Percentiles rank a stretch among this genome's conserved stretches.
phyloP scores from a whole-genome alignment of 495 filamentous ascomycete species.

The Physcia stellaris region DNA sequence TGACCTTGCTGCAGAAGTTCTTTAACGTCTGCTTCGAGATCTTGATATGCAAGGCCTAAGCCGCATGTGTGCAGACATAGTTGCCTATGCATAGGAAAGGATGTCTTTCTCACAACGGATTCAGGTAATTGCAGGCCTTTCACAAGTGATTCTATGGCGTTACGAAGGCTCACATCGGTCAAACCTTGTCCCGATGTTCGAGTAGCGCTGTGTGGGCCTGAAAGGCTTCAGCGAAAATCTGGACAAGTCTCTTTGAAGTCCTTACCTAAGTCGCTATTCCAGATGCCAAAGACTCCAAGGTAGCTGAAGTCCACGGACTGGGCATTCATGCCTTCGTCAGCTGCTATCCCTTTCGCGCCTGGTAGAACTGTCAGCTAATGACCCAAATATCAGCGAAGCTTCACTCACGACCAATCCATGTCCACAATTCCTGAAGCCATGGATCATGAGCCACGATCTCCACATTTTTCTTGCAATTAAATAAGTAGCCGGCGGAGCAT shows the following conservation, averaged over 20 bases:
- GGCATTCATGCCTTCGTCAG: slow-evolving; percentile 59
- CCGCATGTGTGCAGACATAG: slow-evolving; percentile 69
- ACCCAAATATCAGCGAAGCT: background rate
- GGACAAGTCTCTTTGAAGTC: background rate
- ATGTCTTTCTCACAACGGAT: slow-evolving; percentile 41
- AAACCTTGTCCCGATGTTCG: slow-evolving; percentile 6
- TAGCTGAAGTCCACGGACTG: slow-evolving; percentile 69
- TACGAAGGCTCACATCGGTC: slow-evolving; percentile 23
- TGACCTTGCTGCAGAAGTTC: slow-evolving; percentile 43
- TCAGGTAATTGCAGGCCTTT: slow-evolving; percentile 32
- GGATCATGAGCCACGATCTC: slow-evolving; percentile 54
- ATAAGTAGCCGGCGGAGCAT: slow-evolving; percentile 64
- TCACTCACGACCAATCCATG: slow-evolving; percentile 53
- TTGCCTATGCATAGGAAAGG: slow-evolving; percentile 58
- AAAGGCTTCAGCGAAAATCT: background rate
- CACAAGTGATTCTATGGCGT: slow-evolving; percentile 38
- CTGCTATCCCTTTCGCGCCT: slow-evolving; percentile 54
- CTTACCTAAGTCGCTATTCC: slow-evolving; percentile 61
- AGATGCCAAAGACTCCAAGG: slow-evolving; percentile 67
- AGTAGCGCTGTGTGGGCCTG: slow-evolving; percentile 9
- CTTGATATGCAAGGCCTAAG: slow-evolving; percentile 47
- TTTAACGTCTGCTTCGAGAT: slow-evolving; percentile 48
- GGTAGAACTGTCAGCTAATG: slow-evolving; percentile 13
- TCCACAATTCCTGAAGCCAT: slow-evolving; percentile 67
- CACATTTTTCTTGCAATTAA: slow-evolving; percentile 56